Conservation (phyloP, 805 yeast genomes). For the Candida ficus region DNA sequence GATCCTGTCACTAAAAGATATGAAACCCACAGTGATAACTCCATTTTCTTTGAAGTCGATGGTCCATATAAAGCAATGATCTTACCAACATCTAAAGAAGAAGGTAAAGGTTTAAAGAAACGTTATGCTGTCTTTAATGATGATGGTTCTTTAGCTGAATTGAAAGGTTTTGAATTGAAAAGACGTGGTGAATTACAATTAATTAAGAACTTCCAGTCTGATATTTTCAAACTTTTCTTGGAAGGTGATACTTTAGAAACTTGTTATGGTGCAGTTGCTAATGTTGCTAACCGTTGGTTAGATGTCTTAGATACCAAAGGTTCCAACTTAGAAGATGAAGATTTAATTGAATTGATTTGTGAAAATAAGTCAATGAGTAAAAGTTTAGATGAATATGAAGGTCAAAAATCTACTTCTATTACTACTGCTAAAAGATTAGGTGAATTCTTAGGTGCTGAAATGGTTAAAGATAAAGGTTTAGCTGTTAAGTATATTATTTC, state of each 20-base stretch:
- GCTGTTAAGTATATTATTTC: slow-evolving; percentile 94
- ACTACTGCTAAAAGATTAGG: slow-evolving; percentile 93
- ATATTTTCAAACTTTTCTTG: slow-evolving; percentile 84
- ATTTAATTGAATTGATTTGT: slow-evolving; percentile 88
- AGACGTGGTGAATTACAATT: slow-evolving; percentile 94
- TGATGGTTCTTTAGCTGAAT: slow-evolving; percentile 90
- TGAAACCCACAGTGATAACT: slow-evolving; percentile 78
- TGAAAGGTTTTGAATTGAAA: slow-evolving; percentile 94
- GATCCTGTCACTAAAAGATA: slow-evolving; percentile 68
- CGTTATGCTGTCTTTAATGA: slow-evolving; percentile 95
- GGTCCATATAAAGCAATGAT: slow-evolving; percentile 99
- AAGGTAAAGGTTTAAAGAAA: slow-evolving; percentile 93
- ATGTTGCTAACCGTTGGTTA: slow-evolving; percentile 92
- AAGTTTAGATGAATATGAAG: slow-evolving; percentile 80
- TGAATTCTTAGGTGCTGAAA: slow-evolving; percentile 91
- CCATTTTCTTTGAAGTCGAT: slow-evolving; percentile 96
- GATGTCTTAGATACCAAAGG: slow-evolving; percentile 91
- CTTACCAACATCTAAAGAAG: slow-evolving; percentile 94
- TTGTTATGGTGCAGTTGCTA: slow-evolving; percentile 87
- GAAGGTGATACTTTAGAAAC: slow-evolving; percentile 75
- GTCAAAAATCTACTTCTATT: slow-evolving; percentile 89
- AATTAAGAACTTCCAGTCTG: slow-evolving; percentile 92
- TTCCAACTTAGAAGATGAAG: slow-evolving; percentile 83
- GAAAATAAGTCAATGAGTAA: slow-evolving; percentile 96
- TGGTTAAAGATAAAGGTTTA: slow-evolving; percentile 94